Conservation (phyloP, 1,284 basidiomycete species). For the Ganoderma meredithae region DNA sequence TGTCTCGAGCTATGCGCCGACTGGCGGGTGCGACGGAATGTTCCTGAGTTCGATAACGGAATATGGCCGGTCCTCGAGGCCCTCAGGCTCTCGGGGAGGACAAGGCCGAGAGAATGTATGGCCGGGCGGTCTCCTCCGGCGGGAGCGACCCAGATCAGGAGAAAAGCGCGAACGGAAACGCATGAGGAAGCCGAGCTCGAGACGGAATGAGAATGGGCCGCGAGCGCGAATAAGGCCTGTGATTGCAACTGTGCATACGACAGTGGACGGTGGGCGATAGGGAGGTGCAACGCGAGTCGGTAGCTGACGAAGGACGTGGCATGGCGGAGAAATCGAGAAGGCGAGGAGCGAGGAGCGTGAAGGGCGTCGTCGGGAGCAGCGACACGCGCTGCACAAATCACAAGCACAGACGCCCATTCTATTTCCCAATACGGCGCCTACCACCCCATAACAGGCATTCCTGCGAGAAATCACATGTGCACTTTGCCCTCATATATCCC, state of each 20-base stretch:
- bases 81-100: background rate
- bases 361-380: background rate
- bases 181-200: conserved; percentile 2
- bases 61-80: background rate
- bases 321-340: background rate
- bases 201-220: background rate
- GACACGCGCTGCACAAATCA: background rate
- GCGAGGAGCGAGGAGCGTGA: background rate
- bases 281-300: background rate
- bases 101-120: background rate
- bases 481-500: conserved; percentile 27
- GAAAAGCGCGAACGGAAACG: background rate
- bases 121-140: background rate
- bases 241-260: conserved; percentile 12
- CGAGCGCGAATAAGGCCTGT: conserved; percentile 15
- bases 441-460: background rate
- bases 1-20: background rate
- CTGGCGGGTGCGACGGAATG: background rate
- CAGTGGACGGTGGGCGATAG: background rate
- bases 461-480: conserved; percentile 35
- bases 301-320: background rate
- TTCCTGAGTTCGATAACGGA: background rate
- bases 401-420: conserved; percentile 6
- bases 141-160: background rate
- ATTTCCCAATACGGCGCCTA: background rate